Base-by-base conservation (phyloP, 2,329 filamentous ascomycete genomes). In the Leptographium flavum region DNA sequence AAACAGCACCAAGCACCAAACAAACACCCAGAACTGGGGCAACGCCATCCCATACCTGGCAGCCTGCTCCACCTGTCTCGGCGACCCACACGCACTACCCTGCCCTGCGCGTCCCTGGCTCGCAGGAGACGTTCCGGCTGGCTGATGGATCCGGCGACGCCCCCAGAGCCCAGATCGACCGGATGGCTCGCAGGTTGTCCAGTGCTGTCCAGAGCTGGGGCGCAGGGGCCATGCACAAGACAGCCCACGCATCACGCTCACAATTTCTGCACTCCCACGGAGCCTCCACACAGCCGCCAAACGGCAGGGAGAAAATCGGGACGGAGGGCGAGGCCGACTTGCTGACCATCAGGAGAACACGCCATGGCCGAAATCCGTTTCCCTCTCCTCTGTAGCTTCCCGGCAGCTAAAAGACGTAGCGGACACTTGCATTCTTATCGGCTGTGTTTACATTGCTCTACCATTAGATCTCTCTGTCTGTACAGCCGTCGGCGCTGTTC, bases 151-250 rank as follows among this genome's bases (percentile, higher is more conserved):
- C 49, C 49, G 47, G 47, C 30, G n/a, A n/a, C n/a, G n/a, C n/a
- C n/a, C n/a, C n/a, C n/a, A 47, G 32, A 49, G 36, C 42, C 21
- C 46, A 49, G 49, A 49, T 50, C 47, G 49, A 44, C 49, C 47
- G 32, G 28, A 17, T 32, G 10, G 28, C 39, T 28, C 27, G 13
- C 8, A 28, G 27, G 8, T 11, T 28, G 8, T 11, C 8, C 27
- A 11, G 27, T 7, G 5, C 27, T 9, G 2, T 28, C 27, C 27
- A 28, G 3, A 7, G 27, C 8, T 28, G 27, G 27, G 27, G 27
- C 3, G 27, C 8, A 11, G 5, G 27, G 27, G 27, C 2, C 5
- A 9, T 9, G 27, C 27, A 8, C 8, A 7, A 28, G 27, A 28
- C 13, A 7, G 27, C n/a, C n/a, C n/a, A n/a, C n/a, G n/a, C n/a